phyloP scores from a whole-genome alignment of 768 basidiomycete species.

The Paxillus rubicundulus region DNA sequence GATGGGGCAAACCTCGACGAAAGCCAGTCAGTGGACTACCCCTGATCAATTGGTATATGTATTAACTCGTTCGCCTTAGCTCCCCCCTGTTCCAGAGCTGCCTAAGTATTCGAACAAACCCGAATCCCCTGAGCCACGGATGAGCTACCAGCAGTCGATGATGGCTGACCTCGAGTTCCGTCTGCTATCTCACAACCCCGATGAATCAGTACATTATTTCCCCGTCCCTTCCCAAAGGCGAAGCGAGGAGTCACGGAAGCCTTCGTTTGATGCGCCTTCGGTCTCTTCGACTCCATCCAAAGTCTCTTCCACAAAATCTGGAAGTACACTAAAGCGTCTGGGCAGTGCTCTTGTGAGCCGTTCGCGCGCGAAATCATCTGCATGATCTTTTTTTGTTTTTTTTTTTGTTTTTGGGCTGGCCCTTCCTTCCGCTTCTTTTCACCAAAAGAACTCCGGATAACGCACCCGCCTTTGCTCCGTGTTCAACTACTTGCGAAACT shows the following conservation, averaged over 20 bases:
- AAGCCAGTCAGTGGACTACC: conserved; percentile 22
- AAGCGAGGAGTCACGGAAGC: conserved; percentile 25
- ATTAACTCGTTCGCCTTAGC: conserved; percentile 12
- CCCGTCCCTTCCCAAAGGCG: conserved; percentile 33
- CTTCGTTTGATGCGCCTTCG: conserved; percentile 30
- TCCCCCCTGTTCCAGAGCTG: conserved; percentile 26
- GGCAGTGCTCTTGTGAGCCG: conserved; percentile 16
- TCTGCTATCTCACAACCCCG: conserved; percentile 25
- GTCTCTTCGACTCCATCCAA: conserved; percentile 23
- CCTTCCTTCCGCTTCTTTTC: background rate
- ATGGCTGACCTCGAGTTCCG: conserved; percentile 32
- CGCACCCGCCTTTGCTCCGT: background rate
- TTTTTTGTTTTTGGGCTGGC: background rate
- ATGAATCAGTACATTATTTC: conserved; percentile 34
- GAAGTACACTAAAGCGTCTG: conserved; percentile 18
- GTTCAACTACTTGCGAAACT: background rate
- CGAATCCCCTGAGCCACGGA: conserved; percentile 11
- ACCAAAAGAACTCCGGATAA: conserved; percentile 4
- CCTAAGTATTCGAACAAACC: conserved; percentile 24
- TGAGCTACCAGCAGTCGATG: conserved; percentile 31
- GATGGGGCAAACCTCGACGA: conserved; percentile 1
- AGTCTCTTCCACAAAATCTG: conserved; percentile 19
- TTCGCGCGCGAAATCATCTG: conserved; percentile 21
- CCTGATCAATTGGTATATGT: background rate
- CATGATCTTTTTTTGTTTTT: conserved; percentile 12